Conservation (phyloP, 1,284 basidiomycete genomes). For the Pseudozyma sp. region DNA sequence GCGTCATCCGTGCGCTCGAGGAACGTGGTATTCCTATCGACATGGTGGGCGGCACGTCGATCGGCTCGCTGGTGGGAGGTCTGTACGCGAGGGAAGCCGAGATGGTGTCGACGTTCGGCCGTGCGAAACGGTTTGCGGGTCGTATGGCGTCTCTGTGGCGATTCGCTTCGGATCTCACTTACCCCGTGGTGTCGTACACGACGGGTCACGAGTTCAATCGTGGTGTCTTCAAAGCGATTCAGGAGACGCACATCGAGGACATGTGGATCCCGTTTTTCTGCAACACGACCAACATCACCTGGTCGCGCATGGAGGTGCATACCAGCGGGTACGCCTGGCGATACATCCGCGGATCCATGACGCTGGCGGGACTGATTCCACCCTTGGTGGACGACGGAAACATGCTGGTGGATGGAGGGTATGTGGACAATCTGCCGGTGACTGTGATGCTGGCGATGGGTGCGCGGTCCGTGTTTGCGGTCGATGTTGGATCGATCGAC, state of each 20-base stretch:
- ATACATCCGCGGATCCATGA: conserved; percentile 92
- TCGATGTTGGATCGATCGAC: conserved; percentile 93
- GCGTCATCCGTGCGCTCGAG: conserved; percentile 87
- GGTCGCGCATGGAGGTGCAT: conserved; percentile 96
- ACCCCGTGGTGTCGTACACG: conserved; percentile 96
- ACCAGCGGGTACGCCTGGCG: conserved; percentile 82
- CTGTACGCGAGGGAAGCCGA: conserved; percentile 94
- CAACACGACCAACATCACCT: conserved; percentile 98
- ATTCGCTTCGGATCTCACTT: conserved; percentile 93
- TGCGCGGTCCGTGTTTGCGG: conserved; percentile 90
- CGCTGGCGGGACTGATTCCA: conserved; percentile 91
- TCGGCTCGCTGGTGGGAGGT: conserved; percentile 90
- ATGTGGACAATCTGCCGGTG: conserved; percentile 73
- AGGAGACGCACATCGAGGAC: conserved; percentile 79
- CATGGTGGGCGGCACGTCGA: conserved; percentile 83
- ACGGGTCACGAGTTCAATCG: conserved; percentile 76
- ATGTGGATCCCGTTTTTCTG: conserved; percentile 99
- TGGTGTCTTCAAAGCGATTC: conserved; percentile 50
- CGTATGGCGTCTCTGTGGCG: conserved; percentile 94
- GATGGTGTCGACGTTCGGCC: conserved; percentile 83
- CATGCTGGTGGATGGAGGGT: conserved; percentile 70
- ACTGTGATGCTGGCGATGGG: conserved; percentile 92
- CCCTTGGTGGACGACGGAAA: conserved; percentile 94
- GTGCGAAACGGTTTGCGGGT: conserved; percentile 90
- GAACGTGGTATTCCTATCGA: conserved; percentile 94